phyloP scores from a whole-genome alignment of 805 yeast species.

The Lipomyces sp. region DNA sequence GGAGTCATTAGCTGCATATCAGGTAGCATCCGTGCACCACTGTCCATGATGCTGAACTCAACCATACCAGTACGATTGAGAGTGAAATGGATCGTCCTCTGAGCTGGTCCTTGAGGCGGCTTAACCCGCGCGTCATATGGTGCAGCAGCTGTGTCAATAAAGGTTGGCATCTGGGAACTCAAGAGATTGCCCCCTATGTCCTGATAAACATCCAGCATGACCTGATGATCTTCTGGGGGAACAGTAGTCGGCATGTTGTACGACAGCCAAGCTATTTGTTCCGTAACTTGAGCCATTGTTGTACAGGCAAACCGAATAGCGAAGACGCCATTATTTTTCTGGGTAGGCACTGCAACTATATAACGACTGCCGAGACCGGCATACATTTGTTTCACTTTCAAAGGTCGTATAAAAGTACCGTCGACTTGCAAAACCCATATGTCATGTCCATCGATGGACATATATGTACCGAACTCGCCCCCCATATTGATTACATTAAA shows the following conservation, averaged over 20 bases:
- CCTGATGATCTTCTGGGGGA: neutral
- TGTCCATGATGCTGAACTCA: slow-evolving; percentile 5
- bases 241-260: slow-evolving; percentile 4
- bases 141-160: slow-evolving; percentile 4
- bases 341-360: slow-evolving; percentile 56
- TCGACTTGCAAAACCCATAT: slow-evolving; percentile 19
- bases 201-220: neutral
- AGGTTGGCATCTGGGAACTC: neutral
- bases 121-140: slow-evolving; percentile 4
- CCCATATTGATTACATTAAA: slow-evolving; percentile 14
- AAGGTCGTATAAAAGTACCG: slow-evolving; percentile 12
- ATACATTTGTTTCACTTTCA: slow-evolving; percentile 10
- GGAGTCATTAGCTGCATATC: slow-evolving; percentile 11
- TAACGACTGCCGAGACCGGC: slow-evolving; percentile 18
- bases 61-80: slow-evolving; percentile 4
- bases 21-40: slow-evolving; percentile 12
- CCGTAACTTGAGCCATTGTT: slow-evolving; percentile 10
- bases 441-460: slow-evolving; percentile 20
- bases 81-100: slow-evolving; percentile 9
- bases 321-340: slow-evolving; percentile 54
- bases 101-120: slow-evolving; percentile 15
- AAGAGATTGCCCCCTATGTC: slow-evolving; percentile 12
- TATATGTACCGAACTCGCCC: slow-evolving; percentile 1
- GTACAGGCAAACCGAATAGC: slow-evolving; percentile 22
- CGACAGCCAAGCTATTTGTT: slow-evolving; percentile 13